Conservation (phyloP, 2,329 filamentous ascomycete species). For the Aureobasidium pullulans region DNA sequence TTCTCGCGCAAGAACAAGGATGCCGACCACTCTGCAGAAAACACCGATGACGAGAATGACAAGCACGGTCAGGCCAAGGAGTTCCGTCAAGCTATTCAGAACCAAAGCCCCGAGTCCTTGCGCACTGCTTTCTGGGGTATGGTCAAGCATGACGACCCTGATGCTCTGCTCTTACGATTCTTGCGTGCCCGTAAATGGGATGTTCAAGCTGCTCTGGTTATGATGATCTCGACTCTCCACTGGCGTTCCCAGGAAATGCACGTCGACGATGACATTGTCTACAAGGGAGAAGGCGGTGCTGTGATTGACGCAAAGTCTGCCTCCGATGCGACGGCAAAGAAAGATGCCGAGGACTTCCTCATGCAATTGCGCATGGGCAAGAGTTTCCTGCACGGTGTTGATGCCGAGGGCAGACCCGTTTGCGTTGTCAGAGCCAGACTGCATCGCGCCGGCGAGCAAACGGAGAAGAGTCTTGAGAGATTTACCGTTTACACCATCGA, state of each 20-base stretch:
- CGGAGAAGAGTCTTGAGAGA: constrained; percentile 70
- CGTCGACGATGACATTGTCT: constrained; percentile 83
- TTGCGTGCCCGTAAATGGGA: constrained; percentile 93
- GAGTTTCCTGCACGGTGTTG: constrained; percentile 81
- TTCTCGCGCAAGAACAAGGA: constrained; percentile 56
- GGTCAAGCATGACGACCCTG: constrained; percentile 92
- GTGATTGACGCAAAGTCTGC: constrained; percentile 51
- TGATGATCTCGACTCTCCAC: constrained; percentile 89
- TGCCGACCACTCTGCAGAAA: constrained; percentile 19
- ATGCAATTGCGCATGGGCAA: constrained; percentile 82
- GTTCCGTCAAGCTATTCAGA: constrained; percentile 74
- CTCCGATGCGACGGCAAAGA: constrained; percentile 53
- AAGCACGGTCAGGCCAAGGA: constrained; percentile 89
- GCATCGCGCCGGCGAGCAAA: constrained; percentile 76
- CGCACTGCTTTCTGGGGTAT: constrained; percentile 81
- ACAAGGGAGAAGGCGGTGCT: constrained; percentile 64
- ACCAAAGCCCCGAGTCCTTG: constrained; percentile 68
- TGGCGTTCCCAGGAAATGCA: constrained; percentile 80
- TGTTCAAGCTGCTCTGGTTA: constrained; percentile 82
- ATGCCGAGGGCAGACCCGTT: constrained; percentile 78
- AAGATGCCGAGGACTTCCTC: constrained; percentile 69
- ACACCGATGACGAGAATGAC: constrained; percentile 54
- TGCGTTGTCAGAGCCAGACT: constrained; percentile 77
- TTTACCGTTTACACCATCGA: constrained; percentile 95
- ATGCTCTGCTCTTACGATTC: constrained; percentile 74